Base-by-base conservation (phyloP, 192 early-diverging fungal species). In the Coemansia sp. region DNA sequence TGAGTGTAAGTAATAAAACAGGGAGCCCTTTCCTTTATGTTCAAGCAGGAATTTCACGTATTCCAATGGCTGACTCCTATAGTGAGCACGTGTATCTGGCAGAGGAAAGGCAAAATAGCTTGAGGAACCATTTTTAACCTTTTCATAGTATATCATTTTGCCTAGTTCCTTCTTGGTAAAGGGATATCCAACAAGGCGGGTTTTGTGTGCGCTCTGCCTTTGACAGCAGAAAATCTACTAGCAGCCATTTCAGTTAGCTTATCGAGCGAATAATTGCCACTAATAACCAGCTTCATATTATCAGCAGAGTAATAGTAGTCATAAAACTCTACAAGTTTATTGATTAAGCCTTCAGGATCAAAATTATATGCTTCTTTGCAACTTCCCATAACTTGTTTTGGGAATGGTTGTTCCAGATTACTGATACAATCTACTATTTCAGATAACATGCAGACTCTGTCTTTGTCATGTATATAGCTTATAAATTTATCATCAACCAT, bases 401-500 rank as follows among this genome's bases (percentile, higher is more conserved):
- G 82, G 61, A 83, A 93, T n/a, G 92, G 90, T 56, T 95, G 92
- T n/a, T 78, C 56, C 0, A 85, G 88, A 59, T 87, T 86, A 19
- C 28, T 34, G 7, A 66, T 18, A 4, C 34, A 51, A 31, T 48
- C 12, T 18, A 6, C 0, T 16, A 66, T 10, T 19, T 49, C 26
- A 25, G 8, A 7, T 78, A 16, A n/a, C 16, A 48, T 7, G 14
- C 21, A 44, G 28, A 7, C 14, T 7, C 94, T 92, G 28, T 16
- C 14, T 7, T 95, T 92, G 16, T 74, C 75, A 61, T 93, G 90
- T 19, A 91, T 49, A 67, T 92, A 89, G 59, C 90, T 87, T 53
- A 92, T 92, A 77, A 92, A 90, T 58, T 94, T 94, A 1, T 92
- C 92, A 75, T 98, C 91, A 9, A 97, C 93, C 2, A 92, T 92